phyloP scores from a whole-genome alignment of 441 rosid species.

The Erodium texanum region DNA sequence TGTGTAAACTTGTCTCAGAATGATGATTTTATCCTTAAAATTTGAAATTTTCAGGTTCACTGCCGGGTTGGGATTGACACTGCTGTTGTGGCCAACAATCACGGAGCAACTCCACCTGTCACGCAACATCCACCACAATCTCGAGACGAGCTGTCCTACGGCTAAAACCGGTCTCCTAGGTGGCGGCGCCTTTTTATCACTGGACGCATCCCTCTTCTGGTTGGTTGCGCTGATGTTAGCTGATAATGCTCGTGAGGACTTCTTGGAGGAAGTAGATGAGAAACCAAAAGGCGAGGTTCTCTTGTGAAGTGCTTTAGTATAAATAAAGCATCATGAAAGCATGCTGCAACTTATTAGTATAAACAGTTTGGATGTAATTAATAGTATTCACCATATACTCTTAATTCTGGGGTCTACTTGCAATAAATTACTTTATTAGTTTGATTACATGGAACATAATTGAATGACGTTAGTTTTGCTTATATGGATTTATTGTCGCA shows the following conservation, averaged over 20 bases:
- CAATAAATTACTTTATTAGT: neutral
- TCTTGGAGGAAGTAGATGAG: constrained; percentile 53
- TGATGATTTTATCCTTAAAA: too few relatives aligned
- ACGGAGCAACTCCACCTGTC: constrained; percentile 69
- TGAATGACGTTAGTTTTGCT: too few relatives aligned
- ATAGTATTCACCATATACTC: neutral
- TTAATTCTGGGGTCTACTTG: neutral
- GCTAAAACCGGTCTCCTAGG: constrained; percentile 94
- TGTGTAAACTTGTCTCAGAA: too few relatives aligned
- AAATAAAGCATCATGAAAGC: neutral
- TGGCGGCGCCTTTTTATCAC: constrained; percentile 91
- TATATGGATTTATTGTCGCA: too few relatives aligned
- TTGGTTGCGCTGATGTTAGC: constrained; percentile 79
- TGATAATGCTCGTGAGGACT: constrained; percentile 84
- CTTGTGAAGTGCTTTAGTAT: neutral
- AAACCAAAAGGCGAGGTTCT: constrained; percentile 19
- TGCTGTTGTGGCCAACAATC: constrained; percentile 78
- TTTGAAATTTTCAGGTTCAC: constrained; percentile 40
- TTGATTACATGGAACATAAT: too few relatives aligned
- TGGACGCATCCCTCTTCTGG: constrained; percentile 93
- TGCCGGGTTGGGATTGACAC: constrained; percentile 54
- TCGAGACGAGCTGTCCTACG: constrained; percentile 56
- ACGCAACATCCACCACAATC: constrained; percentile 48
- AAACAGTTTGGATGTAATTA: neutral
- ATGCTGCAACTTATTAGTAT: neutral